Evolutionary conservation across 345 rosid genomes (phyloP), one percentile per base, ranked within the genome.

Genomic region (Eucalyptus curtisii): DNA sequence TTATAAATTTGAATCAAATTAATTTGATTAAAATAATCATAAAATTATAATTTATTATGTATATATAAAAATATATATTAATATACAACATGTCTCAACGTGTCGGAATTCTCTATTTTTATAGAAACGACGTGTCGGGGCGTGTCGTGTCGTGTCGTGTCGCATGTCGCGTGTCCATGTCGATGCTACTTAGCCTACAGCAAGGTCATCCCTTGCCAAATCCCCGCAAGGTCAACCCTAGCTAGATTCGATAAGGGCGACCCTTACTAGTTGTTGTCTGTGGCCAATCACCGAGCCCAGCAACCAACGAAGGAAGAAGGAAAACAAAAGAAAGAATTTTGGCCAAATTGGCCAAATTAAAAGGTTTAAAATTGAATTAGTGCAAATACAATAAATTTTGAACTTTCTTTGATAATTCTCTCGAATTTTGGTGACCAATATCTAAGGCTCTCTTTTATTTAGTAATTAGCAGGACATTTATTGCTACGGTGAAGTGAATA

Each of bases 351-450:
- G 1, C 17, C 16, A 52, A 52, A 52, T 52, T 52, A 6, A 10
- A 71, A 33, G 2, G 1, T 68, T 17, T 71, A 19, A 2, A 10
- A 33, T 19, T 71, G 3, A 71, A 33, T 2, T 33, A 22, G 0
- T 25, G 33, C 5, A 15, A 66, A 7, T 66, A n/a, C 1, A 66
- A 15, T 15, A 15, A 16, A 7, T n/a, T 66, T 71, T 9, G 0
- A 19, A 13, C 19, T 25, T 16, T 45, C 13, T 45, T 45, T 25
- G 9, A 40, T 24, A 4, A 84, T 30, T 61, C n/a, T 30, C 7
- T 30, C 1, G 1, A 37, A 3, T 76, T 24, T 85, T 14, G 22
- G n/a, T 19, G 57, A 48, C 7, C 3, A 85, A 85, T 27, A 48
- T 14, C 12, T 3, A 27, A 14, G 86, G 57, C 42, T 85, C 50